Evolutionary conservation across 179 eudicot species (phyloP), one percentile per base, ranked within the genome.

Genomic region (Amaranthus tricolor): DNA sequence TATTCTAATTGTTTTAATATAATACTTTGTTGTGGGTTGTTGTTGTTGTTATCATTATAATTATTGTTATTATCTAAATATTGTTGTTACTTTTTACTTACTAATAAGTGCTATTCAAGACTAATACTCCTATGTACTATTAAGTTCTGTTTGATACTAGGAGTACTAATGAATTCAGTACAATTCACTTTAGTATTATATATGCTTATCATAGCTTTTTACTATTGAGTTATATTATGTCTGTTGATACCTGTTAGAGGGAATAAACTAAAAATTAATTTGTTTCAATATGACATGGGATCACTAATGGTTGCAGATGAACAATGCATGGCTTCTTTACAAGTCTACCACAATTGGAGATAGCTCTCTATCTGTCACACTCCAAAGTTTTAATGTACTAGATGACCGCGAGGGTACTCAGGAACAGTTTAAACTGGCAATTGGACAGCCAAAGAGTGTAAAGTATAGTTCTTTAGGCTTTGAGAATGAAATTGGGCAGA

Each of bases 331-430:
- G 99, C 84, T 95, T 75, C 88, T 93, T 51, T 95, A 88, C 81
- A 95, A 87, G 82, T 85, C 97, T 52, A 91, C 84, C 51, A 83
- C 85, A 13, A 58, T 70, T 55, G 93, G 93, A 20, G 97, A 93
- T 68, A 90, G 93, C 68, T 85, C 88, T 76, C 77, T 95, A 15
- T 95, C 95, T 70, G 90, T 93, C 21, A 90, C 99, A 9, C 85
- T 95, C 14, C 86, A 91, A 76, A 92, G 86, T 83, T 87, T 95
- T 65, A 90, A 84, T 66, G 97, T 93, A 60, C 87, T 90, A 75
- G 99, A 95, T 81, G 93, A 95, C 66, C 99, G 99, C 78, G 99
- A 93, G 77, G 91, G 93, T 71, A 93, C 91, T 52, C 93, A 85
- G 72, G 89, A 92, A 81, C 97, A 89, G 81, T 91, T 93, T 68